Evolutionary conservation across 2,329 filamentous ascomycete species (phyloP), one percentile per base, ranked within the genome.

Genomic region (Paecilomyces dactylethromorphus): DNA sequence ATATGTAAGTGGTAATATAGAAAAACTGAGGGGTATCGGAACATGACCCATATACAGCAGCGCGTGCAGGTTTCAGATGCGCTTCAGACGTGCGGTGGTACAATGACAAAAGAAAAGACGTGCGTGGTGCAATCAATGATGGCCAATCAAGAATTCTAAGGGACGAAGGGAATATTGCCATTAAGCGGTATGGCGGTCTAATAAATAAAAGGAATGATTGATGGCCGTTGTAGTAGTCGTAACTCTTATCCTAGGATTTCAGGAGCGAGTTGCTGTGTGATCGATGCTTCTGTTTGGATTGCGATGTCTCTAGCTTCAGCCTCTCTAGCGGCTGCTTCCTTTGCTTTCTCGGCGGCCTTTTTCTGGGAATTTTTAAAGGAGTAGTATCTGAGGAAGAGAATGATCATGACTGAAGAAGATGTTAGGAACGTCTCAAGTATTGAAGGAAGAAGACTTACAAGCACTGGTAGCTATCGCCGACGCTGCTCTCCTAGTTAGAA

Each of bases 401-500:
- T 77, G 29, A 79, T 78, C 74, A 80, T 79, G 61, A 77, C 78
- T 80, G 55, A 0, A 57, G 39, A 26, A 26, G 7, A 39, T 21
- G 22, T 13, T 18, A 24, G 21, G 50, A 31, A 15, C 10, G 50
- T 52, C 26, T 45, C 22, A 13, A 21, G 52, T 7, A 8, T 26
- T 13, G 4, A 54, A 33, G 55, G 13, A 50, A 50, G 22, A 62
- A 58, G 54, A 71, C 76, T 70, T 72, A 81, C 78, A 74, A 49
- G 79, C 80, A 72, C 79, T 78, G 3, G 71, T 74, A 11, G 72
- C 83, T 60, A 88, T 79, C 0, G 85, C 83, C 59, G 85, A 76
- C 13, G 85, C 84, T 1, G 85, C 85, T n/a, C 86, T 77, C 53
- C 86, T 76, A 10, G 86, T 88, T 59, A 88, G 76, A 50, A 97